These are phyloP conservation scores for Chaetomiaceae sp. DNA, from an alignment of 2,329 filamentous ascomycete genomes.

Conservation along the genomic window DNA sequence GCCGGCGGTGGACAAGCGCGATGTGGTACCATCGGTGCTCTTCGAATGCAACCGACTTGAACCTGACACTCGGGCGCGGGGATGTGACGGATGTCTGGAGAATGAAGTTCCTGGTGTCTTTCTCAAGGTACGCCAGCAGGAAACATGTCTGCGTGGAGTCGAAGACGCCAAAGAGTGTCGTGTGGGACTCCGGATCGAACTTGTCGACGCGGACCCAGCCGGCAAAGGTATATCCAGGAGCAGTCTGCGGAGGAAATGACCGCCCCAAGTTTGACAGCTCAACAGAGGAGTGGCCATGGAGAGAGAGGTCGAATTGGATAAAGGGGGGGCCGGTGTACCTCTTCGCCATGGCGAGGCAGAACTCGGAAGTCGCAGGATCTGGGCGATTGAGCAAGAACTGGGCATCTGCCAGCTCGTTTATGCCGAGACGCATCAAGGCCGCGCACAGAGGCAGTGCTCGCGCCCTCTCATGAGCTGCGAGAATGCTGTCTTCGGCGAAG, in stretches of 20 bases:
- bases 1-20: slow-evolving; percentile 74
- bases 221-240: slow-evolving; percentile 82
- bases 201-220: slow-evolving; percentile 84
- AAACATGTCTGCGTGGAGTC: slow-evolving; percentile 91
- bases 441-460: slow-evolving; percentile 62
- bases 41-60: slow-evolving; percentile 75
- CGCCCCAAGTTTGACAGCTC: slow-evolving; percentile 83
- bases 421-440: slow-evolving; percentile 65
- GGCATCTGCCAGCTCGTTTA: slow-evolving; percentile 75
- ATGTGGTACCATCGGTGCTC: slow-evolving; percentile 88
- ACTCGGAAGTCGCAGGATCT: slow-evolving; percentile 54
- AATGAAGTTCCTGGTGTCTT: slow-evolving; percentile 89
- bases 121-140: slow-evolving; percentile 86
- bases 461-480: slow-evolving; percentile 50
- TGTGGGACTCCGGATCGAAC: slow-evolving; percentile 80
- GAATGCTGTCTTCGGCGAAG: slow-evolving; percentile 46
- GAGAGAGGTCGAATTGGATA: slow-evolving; percentile 88
- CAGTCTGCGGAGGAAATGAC: slow-evolving; percentile 72
- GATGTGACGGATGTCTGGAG: slow-evolving; percentile 91
- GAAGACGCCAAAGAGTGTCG: slow-evolving; percentile 92
- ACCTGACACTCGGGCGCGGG: slow-evolving; percentile 80
- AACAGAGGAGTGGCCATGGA: slow-evolving; percentile 81
- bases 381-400: slow-evolving; percentile 59
- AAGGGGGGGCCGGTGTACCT: slow-evolving; percentile 72
- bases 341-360: slow-evolving; percentile 66